phyloP scores from a whole-genome alignment of 805 yeast species.

The Candida germanica region DNA sequence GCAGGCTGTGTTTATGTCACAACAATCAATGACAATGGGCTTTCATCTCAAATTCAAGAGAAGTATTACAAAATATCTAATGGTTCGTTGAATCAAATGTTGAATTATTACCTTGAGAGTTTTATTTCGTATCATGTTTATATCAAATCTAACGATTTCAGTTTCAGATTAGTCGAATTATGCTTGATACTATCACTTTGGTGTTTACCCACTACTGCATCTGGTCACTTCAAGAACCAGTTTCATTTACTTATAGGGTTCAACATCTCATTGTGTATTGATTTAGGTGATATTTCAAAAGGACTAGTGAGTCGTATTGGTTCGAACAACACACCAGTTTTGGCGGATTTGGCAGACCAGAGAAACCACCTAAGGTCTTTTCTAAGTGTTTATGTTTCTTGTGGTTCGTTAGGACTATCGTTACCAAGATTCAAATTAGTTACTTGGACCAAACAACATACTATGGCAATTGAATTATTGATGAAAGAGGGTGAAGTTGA shows the following conservation, averaged over 20 bases:
- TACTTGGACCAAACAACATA: constrained; percentile 46
- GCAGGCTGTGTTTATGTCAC: constrained; percentile 46
- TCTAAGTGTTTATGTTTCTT: constrained; percentile 48
- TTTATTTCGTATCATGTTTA: constrained; percentile 43
- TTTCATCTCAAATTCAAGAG: constrained; percentile 11
- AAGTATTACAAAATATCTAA: constrained; percentile 12
- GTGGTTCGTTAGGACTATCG: constrained; percentile 50
- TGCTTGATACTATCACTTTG: constrained; percentile 48
- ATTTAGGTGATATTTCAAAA: constrained; percentile 36
- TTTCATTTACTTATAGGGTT: constrained; percentile 45
- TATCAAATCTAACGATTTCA: constrained; percentile 41
- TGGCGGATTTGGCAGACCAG: constrained; percentile 22
- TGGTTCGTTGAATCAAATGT: constrained; percentile 39
- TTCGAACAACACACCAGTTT: constrained; percentile 13
- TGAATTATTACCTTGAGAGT: constrained; percentile 44
- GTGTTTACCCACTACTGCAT: constrained; percentile 51
- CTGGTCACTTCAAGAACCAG: constrained; percentile 54
- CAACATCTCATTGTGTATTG: constrained; percentile 47
- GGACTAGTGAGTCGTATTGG: constrained; percentile 3
- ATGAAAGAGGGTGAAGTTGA: constrained; percentile 16
- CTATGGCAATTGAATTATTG: constrained; percentile 22
- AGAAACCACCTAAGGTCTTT: constrained; percentile 37
- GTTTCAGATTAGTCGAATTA: constrained; percentile 39
- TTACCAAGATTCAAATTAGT: constrained; percentile 51
- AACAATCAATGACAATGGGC: constrained; percentile 38